These are phyloP conservation scores for Asterophora parasitica DNA, from an alignment of 768 basidiomycete species.

Conservation along the genomic window DNA sequence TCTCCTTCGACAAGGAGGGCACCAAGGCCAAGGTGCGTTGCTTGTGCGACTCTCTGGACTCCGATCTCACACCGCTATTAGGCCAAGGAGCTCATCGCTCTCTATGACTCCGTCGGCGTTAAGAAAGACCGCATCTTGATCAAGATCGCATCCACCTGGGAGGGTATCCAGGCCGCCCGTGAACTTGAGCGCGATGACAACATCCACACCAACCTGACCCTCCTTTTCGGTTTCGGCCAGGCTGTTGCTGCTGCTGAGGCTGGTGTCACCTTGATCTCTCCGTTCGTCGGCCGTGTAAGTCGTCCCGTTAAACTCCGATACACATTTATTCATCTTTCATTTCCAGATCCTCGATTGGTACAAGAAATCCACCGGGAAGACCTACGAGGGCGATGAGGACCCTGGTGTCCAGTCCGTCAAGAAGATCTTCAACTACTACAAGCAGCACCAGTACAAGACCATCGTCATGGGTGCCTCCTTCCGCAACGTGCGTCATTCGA, in stretches of 20 bases:
- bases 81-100: conserved; percentile 85
- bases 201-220: conserved; percentile 99
- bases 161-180: conserved; percentile 98
- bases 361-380: conserved; percentile 87
- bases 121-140: conserved; percentile 92
- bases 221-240: conserved; percentile 97
- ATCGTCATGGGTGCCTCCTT: conserved; percentile 99
- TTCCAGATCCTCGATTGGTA: conserved; percentile 93
- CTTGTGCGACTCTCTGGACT: conserved; percentile 2
- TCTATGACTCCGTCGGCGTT: conserved; percentile 94
- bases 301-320: conserved; percentile 10
- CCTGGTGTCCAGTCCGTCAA: conserved; percentile 95
- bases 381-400: conserved; percentile 87
- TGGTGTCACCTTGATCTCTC: conserved; percentile 96
- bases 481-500: conserved; percentile 73
- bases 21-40: conserved; percentile 77
- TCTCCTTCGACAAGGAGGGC: conserved; percentile 92
- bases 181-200: conserved; percentile 88
- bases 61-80: conserved; percentile 15
- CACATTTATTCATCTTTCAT: conserved; percentile 9
- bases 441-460: conserved; percentile 96
- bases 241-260: conserved; percentile 99
- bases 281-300: conserved; percentile 95
- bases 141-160: conserved; percentile 99
- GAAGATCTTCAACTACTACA: conserved; percentile 99